These are phyloP conservation scores for Syncephalastrum racemosum DNA, from an alignment of 371 early-diverging fungal species.

Conservation along the genomic window DNA sequence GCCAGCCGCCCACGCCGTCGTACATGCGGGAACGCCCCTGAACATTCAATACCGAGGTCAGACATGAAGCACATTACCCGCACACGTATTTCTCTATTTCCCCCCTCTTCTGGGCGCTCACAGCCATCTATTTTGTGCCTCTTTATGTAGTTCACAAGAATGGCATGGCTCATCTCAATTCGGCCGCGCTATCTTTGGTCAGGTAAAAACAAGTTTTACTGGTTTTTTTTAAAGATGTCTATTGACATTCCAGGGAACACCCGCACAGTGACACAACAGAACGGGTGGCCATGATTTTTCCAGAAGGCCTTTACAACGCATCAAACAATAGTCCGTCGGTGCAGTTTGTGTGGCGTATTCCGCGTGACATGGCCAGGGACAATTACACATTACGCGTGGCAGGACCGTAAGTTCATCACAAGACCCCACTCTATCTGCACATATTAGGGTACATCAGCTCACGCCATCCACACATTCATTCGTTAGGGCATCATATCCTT, in stretches of 20 bases:
- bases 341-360: constrained; percentile 31
- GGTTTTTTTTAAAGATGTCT: background rate
- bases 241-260: constrained; percentile 12
- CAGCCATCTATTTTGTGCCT: background rate
- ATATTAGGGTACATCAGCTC: background rate
- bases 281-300: constrained; percentile 10
- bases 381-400: constrained; percentile 26
- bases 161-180: constrained; percentile 38
- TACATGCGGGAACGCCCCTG: constrained; percentile 20
- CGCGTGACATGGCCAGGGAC: constrained; percentile 22
- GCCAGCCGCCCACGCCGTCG: constrained; percentile 18
- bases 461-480: background rate
- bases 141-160: constrained; percentile 25
- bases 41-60: constrained; percentile 36
- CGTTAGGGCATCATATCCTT: constrained; percentile 29
- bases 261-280: constrained; percentile 17
- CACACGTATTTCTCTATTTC: background rate
- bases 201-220: background rate
- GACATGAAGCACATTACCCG: background rate
- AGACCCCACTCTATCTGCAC: background rate
- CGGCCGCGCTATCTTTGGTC: constrained; percentile 21
- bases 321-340: constrained; percentile 6
- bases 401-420: constrained; percentile 31
- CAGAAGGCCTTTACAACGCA: background rate
- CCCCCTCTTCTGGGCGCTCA: background rate